Percentiles rank a stretch among this genome's conserved stretches.
phyloP scores from a whole-genome alignment of 1,284 basidiomycete species.

The Cutaneotrichosporon dermatis region DNA sequence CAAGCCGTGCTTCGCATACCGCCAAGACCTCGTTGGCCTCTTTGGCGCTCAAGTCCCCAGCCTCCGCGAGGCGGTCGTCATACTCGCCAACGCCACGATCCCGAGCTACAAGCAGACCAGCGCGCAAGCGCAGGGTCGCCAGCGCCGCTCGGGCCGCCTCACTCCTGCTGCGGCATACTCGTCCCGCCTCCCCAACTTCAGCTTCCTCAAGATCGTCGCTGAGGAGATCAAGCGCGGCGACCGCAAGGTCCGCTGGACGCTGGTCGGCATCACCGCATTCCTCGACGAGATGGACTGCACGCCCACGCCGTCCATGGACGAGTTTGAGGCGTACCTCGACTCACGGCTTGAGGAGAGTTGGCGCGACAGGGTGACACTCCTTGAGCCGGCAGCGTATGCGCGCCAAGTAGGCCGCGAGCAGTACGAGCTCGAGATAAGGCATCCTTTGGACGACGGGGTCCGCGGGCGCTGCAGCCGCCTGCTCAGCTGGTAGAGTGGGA shows the following conservation, averaged over 20 bases:
- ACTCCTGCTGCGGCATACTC: not conserved
- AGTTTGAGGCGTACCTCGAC: not conserved
- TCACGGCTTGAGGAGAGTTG: not conserved
- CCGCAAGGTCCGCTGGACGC: not conserved
- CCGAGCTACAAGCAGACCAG: not conserved
- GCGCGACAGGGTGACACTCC: not conserved
- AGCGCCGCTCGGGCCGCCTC: not conserved
- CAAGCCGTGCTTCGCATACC: not conserved
- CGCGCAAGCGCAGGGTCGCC: not conserved
- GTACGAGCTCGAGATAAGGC: not conserved
- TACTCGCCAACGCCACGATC: not conserved
- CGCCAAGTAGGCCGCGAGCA: not conserved
- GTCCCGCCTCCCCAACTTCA: not conserved
- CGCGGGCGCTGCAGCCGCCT: too few species aligned
- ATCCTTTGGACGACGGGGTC: not conserved
- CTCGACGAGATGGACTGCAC: slow-evolving; percentile 4
- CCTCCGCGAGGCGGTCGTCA: slow-evolving; percentile 2
- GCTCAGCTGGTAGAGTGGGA: not conserved
- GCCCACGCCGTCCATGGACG: not conserved
- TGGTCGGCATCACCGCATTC: not conserved
- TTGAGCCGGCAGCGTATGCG: not conserved
- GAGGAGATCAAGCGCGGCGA: not conserved
- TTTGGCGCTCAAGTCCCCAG: not conserved
- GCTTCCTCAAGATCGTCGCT: not conserved
- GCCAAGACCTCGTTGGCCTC: not conserved